phyloP scores from a whole-genome alignment of 768 basidiomycete genomes.

The Mycena alexandri region DNA sequence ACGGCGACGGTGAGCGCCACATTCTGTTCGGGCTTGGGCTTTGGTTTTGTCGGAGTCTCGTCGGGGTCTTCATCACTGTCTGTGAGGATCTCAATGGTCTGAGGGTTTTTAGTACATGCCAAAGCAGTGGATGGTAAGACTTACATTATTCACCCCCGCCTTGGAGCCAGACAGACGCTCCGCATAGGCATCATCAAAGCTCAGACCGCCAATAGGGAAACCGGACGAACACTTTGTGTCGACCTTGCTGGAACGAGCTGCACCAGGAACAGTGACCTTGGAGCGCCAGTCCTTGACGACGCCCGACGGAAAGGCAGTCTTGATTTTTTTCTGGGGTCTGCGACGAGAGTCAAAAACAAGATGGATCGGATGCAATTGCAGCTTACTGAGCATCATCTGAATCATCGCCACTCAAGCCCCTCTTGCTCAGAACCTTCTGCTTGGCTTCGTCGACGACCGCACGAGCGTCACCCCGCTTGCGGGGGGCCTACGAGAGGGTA shows the following conservation, averaged over 20 bases:
- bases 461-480: not conserved
- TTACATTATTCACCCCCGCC: not conserved
- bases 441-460: not conserved
- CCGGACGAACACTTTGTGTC: no score
- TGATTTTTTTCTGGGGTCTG: slow-evolving; percentile 10
- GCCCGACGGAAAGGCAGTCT: not conserved
- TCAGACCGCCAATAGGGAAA: slow-evolving; percentile 1
- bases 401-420: slow-evolving; percentile 7
- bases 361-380: not conserved
- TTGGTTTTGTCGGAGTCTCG: not conserved
- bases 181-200: not conserved
- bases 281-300: not conserved
- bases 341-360: not conserved
- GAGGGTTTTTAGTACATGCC: no score
- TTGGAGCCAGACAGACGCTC: not conserved
- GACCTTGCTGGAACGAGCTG: not conserved
- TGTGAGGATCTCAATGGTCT: not conserved
- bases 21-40: not conserved
- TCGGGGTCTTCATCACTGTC: not conserved
- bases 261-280: not conserved
- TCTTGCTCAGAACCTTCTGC: not conserved
- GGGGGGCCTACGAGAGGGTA: not conserved
- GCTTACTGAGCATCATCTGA: slow-evolving; percentile 4
- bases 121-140: not conserved
- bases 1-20: not conserved